Evolutionary conservation across 1,284 basidiomycete species (phyloP).

Genomic region (Exobasidium rhododendri): DNA sequence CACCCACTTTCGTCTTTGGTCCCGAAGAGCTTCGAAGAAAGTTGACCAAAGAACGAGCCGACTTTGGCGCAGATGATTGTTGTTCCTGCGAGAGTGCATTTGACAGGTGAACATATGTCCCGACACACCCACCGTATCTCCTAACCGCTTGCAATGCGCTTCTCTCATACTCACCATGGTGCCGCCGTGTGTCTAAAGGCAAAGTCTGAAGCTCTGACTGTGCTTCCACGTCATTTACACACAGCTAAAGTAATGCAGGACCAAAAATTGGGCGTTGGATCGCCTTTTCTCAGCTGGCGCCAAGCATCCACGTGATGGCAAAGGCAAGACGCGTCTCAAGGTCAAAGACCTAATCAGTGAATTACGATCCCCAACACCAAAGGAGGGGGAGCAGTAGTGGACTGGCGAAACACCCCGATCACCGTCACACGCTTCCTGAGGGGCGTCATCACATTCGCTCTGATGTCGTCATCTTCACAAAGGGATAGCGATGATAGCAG

Average conservation of each 20-base stretch:
- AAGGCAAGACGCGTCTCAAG: not conserved
- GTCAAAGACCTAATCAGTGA: too few species aligned
- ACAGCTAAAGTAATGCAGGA: too few species aligned
- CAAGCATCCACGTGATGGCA: not conserved
- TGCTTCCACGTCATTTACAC: not conserved
- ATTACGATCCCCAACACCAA: constrained; percentile 1
- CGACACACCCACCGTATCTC: not conserved
- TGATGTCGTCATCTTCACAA: constrained; percentile 6
- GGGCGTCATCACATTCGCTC: too few species aligned
- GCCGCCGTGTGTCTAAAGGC: not conserved
- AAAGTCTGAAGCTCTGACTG: too few species aligned
- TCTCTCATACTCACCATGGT: constrained; percentile 17
- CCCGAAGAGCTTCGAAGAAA: constrained; percentile 61
- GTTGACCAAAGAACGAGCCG: constrained; percentile 41
- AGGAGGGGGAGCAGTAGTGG: too few species aligned
- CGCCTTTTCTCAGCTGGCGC: not conserved
- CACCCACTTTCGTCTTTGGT: constrained; percentile 82
- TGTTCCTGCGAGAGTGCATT: constrained; percentile 34
- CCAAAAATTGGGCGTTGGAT: too few species aligned
- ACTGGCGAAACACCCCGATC: not conserved
- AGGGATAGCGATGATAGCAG: not conserved
- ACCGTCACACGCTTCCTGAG: too few species aligned
- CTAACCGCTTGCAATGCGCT: not conserved
- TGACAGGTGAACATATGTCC: constrained; percentile 11
- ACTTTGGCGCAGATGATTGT: constrained; percentile 41